phyloP scores from a whole-genome alignment of 768 basidiomycete species.

The Boletales sp. region DNA sequence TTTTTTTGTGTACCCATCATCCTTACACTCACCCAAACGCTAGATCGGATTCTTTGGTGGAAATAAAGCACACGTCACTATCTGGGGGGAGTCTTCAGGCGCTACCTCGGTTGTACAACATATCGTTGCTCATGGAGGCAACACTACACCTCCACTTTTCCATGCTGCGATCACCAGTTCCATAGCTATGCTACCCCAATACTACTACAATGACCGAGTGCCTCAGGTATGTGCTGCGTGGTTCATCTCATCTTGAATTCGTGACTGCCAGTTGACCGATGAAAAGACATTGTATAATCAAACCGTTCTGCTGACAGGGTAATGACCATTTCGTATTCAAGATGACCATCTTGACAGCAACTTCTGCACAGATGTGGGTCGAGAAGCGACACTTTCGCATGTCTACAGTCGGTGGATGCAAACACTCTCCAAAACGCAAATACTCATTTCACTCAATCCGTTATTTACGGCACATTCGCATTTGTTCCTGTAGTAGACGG shows the following conservation, averaged over 20 bases:
- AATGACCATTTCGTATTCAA: neutral
- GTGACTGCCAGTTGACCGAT: neutral
- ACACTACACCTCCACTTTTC: constrained; percentile 32
- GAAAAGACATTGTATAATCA: constrained; percentile 18
- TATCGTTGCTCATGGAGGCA: constrained; percentile 29
- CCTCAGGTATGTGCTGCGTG: constrained; percentile 21
- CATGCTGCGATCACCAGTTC: constrained; percentile 33
- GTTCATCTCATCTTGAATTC: neutral
- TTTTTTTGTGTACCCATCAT: neutral
- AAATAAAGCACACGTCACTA: constrained; percentile 29
- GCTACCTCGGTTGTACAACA: constrained; percentile 35
- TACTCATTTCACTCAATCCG: constrained; percentile 24
- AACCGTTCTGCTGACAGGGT: constrained; percentile 12
- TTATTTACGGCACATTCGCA: constrained; percentile 37
- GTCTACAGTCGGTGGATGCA: constrained; percentile 36
- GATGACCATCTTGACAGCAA: neutral
- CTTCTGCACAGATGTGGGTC: constrained; percentile 28
- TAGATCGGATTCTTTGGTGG: constrained; percentile 35
- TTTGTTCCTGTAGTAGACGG: constrained; percentile 49
- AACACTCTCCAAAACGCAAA: constrained; percentile 34
- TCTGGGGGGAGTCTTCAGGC: constrained; percentile 37
- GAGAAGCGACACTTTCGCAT: constrained; percentile 33
- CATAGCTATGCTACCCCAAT: constrained; percentile 29
- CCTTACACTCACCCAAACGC: neutral
- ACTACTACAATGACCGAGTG: constrained; percentile 28